Evolutionary conservation across 805 yeast species (phyloP).

Genomic region (Zygoascus flipseniorum): DNA sequence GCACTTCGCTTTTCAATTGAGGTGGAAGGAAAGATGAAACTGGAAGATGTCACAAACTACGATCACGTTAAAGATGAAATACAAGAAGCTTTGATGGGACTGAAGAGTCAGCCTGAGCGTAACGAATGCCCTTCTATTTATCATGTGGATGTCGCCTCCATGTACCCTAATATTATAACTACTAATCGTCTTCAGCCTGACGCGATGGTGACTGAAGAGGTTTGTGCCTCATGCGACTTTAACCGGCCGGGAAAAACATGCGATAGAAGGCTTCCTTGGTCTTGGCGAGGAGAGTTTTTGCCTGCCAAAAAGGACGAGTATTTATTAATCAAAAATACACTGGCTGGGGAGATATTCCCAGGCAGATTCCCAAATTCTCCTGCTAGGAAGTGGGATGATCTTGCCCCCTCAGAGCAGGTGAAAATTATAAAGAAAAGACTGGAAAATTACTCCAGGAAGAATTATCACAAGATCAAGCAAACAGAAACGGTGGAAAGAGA

Average conservation of each 20-base stretch:
- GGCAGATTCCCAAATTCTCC: conserved; percentile 29
- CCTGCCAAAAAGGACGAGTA: conserved; percentile 92
- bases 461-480: conserved; percentile 70
- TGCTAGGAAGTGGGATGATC: conserved; percentile 52
- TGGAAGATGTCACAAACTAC: conserved; percentile 74
- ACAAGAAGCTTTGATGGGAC: conserved; percentile 42
- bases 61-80: conserved; percentile 65
- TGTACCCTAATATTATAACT: conserved; percentile 99
- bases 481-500: conserved; percentile 83
- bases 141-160: conserved; percentile 98
- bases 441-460: conserved; percentile 76
- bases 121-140: conserved; percentile 79
- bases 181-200: conserved; percentile 96
- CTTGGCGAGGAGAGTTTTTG: conserved; percentile 95
- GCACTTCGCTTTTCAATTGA: conserved; percentile 77
- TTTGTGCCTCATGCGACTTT: conserved; percentile 96
- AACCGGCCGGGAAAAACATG: conserved; percentile 91
- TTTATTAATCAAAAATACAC: conserved; percentile 75
- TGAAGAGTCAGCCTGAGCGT: conserved; percentile 56
- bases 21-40: conserved; percentile 63
- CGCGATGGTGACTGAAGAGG: conserved; percentile 89
- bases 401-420: conserved; percentile 72
- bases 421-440: conserved; percentile 64
- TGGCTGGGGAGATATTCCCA: conserved; percentile 72
- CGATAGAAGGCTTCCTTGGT: conserved; percentile 88